A percentile compares a stretch with the other conserved stretches of the same genome.
These are phyloP conservation scores for Wallacemonas sp. DNA, from an alignment of 208 protist species.

Conservation along the genomic window DNA sequence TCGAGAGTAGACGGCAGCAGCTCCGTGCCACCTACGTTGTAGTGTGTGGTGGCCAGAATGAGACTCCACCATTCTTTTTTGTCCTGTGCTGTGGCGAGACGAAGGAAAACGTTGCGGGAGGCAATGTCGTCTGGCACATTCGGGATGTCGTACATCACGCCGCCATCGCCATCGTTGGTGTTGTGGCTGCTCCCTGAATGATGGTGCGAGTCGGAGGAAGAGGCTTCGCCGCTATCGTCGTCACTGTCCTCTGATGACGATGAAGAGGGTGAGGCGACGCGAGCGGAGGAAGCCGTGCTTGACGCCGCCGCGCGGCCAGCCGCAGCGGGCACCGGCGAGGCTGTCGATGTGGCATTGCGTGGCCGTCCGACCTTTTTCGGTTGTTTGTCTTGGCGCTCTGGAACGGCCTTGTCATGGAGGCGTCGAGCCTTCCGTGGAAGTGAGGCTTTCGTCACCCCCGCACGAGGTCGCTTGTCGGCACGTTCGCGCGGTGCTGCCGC, in stretches of 20 bases:
- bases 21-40: constrained; percentile 38
- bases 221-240: too few species aligned
- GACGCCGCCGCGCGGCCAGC: neutral
- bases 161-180: neutral
- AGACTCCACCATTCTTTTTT: constrained; percentile 24
- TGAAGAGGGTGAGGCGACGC: too few species aligned
- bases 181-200: too few species aligned
- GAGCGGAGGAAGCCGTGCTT: neutral
- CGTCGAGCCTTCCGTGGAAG: too few species aligned
- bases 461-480: neutral
- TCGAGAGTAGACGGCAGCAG: constrained; percentile 24
- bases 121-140: constrained; percentile 3
- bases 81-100: constrained; percentile 19
- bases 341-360: too few species aligned
- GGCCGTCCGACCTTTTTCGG: neutral
- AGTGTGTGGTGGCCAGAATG: constrained; percentile 26
- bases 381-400: neutral
- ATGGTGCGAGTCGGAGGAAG: too few species aligned
- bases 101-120: neutral
- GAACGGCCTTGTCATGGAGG: neutral
- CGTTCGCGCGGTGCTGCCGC: neutral
- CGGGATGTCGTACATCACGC: constrained; percentile 12
- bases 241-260: neutral
- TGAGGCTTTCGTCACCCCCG: neutral
- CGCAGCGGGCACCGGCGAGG: too few species aligned